These are phyloP conservation scores for Thuja plicata DNA, from an alignment of 83 land plant genomes.

Conservation along the genomic window DNA sequence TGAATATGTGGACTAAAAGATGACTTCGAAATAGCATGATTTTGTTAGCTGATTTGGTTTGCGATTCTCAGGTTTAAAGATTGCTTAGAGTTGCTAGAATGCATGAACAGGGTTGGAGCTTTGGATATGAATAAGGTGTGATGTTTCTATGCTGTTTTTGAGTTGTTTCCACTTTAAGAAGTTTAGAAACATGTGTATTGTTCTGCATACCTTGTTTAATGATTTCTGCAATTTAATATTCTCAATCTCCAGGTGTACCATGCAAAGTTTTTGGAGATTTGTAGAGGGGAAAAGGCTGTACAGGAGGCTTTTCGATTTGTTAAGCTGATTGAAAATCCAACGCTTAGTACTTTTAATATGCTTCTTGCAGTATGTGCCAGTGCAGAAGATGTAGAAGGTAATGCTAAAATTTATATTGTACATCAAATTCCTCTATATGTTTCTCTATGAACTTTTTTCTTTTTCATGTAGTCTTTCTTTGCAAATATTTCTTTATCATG, in stretches of 20 bases:
- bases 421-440: not conserved
- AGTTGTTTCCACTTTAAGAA: not conserved
- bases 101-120: conserved; percentile 58
- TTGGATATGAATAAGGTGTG: conserved; percentile 80
- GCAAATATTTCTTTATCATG: not conserved
- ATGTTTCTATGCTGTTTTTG: not conserved
- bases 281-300: conserved; percentile 71
- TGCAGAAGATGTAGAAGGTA: conserved; percentile 86
- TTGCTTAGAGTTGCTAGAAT: conserved; percentile 69
- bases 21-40: not conserved
- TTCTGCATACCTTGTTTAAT: not conserved
- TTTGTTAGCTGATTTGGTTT: not conserved
- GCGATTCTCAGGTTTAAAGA: conserved; percentile 61
- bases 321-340: conserved; percentile 67
- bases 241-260: conserved; percentile 72
- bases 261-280: conserved; percentile 59
- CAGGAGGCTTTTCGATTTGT: conserved; percentile 82
- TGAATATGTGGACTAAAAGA: not conserved
- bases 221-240: not conserved
- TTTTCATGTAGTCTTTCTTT: not conserved
- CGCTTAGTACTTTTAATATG: conserved; percentile 81
- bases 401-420: not conserved
- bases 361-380: conserved; percentile 87
- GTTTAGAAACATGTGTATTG: not conserved
- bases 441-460: not conserved